Conservation (phyloP, 768 basidiomycete species). For the Candolleomyces aberdarensis region DNA sequence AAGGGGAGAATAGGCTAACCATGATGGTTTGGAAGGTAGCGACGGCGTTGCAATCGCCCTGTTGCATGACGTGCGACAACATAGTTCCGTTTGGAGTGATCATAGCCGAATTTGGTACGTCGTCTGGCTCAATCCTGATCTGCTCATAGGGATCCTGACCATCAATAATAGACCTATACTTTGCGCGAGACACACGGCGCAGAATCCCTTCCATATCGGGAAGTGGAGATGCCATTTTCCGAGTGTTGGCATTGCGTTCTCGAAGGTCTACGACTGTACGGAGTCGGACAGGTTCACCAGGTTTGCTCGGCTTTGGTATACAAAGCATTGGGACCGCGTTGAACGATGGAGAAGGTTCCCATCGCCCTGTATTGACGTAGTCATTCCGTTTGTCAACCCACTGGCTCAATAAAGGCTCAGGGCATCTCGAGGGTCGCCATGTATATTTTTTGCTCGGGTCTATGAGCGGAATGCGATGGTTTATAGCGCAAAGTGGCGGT, state of each 20-base stretch:
- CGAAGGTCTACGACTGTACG: conserved; percentile 34
- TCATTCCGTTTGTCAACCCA: conserved; percentile 25
- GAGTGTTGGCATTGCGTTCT: conserved; percentile 36
- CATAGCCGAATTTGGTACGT: conserved; percentile 31
- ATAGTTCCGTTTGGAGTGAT: conserved; percentile 35
- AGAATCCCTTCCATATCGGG: conserved; percentile 35
- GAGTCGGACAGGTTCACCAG: conserved; percentile 10
- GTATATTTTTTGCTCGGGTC: conserved; percentile 24
- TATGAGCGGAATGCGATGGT: conserved; percentile 39
- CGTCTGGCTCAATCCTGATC: conserved; percentile 25
- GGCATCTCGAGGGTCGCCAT: conserved; percentile 32
- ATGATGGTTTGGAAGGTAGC: conserved; percentile 45
- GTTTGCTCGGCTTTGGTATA: conserved; percentile 25
- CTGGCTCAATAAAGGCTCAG: conserved; percentile 25
- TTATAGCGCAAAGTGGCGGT: conserved; percentile 36
- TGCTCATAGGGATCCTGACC: conserved; percentile 42
- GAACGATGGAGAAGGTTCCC: conserved; percentile 26
- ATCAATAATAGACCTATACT: conserved; percentile 37
- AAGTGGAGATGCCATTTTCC: conserved; percentile 36
- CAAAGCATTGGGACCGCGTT: conserved; percentile 35
- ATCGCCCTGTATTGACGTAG: conserved; percentile 24
- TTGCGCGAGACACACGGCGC: conserved; percentile 28
- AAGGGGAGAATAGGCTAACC: conserved; percentile 31
- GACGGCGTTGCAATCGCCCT: conserved; percentile 43
- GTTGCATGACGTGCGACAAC: conserved; percentile 38